Percentiles rank a stretch among this genome's conserved stretches.
phyloP scores from a whole-genome alignment of 2,329 filamentous ascomycete genomes.

The Dendrostoma leiphaemia region DNA sequence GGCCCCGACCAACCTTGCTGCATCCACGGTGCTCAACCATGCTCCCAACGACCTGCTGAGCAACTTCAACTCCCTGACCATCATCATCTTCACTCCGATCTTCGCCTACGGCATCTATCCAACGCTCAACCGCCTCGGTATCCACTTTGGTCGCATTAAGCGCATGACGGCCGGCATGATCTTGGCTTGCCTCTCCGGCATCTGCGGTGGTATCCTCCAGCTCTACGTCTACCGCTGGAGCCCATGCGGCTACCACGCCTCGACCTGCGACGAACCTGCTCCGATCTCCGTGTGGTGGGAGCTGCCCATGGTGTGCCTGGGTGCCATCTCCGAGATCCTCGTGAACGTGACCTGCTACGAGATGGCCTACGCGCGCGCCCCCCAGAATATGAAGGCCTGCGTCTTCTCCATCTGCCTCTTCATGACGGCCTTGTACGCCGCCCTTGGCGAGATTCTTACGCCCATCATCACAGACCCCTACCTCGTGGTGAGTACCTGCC shows the following conservation, averaged over 20 bases:
- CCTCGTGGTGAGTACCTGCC: constrained; percentile 28
- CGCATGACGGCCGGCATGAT: constrained; percentile 59
- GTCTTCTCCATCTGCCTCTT: constrained; percentile 56
- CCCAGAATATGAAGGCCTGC: constrained; percentile 61
- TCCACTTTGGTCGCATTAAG: constrained; percentile 57
- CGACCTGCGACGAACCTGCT: constrained; percentile 33
- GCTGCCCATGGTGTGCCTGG: constrained; percentile 47
- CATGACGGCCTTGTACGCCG: constrained; percentile 56
- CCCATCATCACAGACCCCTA: constrained; percentile 41
- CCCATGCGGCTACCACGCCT: constrained; percentile 49
- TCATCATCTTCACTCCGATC: constrained; percentile 56
- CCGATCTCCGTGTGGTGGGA: constrained; percentile 53
- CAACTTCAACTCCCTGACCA: constrained; percentile 58
- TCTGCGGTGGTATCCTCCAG: constrained; percentile 55
- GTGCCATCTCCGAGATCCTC: constrained; percentile 55
- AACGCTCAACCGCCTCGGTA: constrained; percentile 44
- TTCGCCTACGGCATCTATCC: constrained; percentile 57
- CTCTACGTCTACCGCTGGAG: constrained; percentile 56
- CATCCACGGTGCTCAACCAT: constrained; percentile 44
- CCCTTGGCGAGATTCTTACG: constrained; percentile 43
- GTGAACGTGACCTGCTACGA: constrained; percentile 64
- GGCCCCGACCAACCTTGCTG: constrained; percentile 35
- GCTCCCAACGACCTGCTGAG: constrained; percentile 60
- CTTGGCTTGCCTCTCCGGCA: constrained; percentile 26
- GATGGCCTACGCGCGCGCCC: constrained; percentile 67